Evolutionary conservation across 2,329 filamentous ascomycete species (phyloP), one percentile per base, ranked within the genome.

Genomic region (Bimuria novae-zelandiae): DNA sequence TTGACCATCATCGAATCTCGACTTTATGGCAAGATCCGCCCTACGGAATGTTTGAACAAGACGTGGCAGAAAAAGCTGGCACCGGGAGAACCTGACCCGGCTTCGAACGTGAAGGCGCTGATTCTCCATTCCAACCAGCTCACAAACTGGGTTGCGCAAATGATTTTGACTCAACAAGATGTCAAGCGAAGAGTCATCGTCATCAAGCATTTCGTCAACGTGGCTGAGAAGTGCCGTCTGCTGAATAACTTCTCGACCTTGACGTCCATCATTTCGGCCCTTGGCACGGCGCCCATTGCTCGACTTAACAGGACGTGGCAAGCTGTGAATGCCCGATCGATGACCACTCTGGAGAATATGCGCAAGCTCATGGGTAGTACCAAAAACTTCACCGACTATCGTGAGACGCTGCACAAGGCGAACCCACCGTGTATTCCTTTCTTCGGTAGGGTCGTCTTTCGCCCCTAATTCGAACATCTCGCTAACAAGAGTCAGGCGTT

Each of bases 141-240:
- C 80, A 99, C 94, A 5, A 99, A 97, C 72, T 99, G 94, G 94
- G 94, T 97, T 45, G 94, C 94, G 25, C 93, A 97, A 75, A 97
- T 99, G 94, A 97, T 99, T 62, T 77, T 99, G 57, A 92, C 89
- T 0, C 94, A 99, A 75, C 84, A 88, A 65, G 94, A 99, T 71
- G 90, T 97, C 57, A 96, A 94, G 80, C 95, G 96, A 75, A 86
- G 94, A 64, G 93, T 97, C 22, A 89, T 96, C 29, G 94, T 99
- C 39, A 97, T 99, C 75, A 97, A 97, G 75, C 94, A 97, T 74
- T 99, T 97, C 77, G 92, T 99, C 55, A 85, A 90, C 32, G 92
- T 99, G 55, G 94, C 94, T 57, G 94, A 99, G 90, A 97, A 95
- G 90, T 99, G 94, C 71, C 92, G 94, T 47, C 70, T 78, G 43